Evolutionary conservation across 2,329 filamentous ascomycete species (phyloP).

Genomic region (Verticillium dahliae): DNA sequence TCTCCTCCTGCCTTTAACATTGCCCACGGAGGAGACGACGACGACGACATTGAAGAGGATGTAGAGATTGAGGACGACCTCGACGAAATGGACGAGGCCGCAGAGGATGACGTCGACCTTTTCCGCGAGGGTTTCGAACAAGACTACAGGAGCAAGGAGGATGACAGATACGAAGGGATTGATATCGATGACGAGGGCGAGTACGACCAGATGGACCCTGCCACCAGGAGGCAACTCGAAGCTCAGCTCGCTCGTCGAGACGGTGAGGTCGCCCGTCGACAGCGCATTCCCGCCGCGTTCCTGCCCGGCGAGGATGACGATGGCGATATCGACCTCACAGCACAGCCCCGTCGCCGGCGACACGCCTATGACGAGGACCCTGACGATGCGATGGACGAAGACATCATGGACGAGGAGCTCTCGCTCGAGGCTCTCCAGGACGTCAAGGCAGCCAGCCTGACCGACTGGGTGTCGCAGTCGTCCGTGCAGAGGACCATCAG

Average conservation of each 20-base stretch:
- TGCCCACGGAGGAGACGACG: conserved; percentile 60
- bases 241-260: conserved; percentile 68
- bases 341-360: conserved; percentile 76
- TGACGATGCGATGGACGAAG: conserved; percentile 84
- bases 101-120: conserved; percentile 73
- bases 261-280: conserved; percentile 59
- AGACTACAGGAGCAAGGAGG: conserved; percentile 62
- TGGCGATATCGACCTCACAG: conserved; percentile 74
- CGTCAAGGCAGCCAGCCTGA: conserved; percentile 86
- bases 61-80: conserved; percentile 65
- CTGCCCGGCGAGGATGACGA: conserved; percentile 80
- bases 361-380: conserved; percentile 92
- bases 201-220: conserved; percentile 63
- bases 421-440: conserved; percentile 87
- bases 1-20: conserved; percentile 60
- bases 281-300: conserved; percentile 66
- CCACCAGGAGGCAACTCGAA: conserved; percentile 63
- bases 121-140: conserved; percentile 68
- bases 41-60: conserved; percentile 67
- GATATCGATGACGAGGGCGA: conserved; percentile 75
- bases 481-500: conserved; percentile 90
- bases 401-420: conserved; percentile 94
- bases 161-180: conserved; percentile 62
- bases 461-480: conserved; percentile 89
- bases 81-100: conserved; percentile 74